These are phyloP conservation scores for Effrenium voratum DNA, from an alignment of 73 alveolate genomes.

Conservation along the genomic window DNA sequence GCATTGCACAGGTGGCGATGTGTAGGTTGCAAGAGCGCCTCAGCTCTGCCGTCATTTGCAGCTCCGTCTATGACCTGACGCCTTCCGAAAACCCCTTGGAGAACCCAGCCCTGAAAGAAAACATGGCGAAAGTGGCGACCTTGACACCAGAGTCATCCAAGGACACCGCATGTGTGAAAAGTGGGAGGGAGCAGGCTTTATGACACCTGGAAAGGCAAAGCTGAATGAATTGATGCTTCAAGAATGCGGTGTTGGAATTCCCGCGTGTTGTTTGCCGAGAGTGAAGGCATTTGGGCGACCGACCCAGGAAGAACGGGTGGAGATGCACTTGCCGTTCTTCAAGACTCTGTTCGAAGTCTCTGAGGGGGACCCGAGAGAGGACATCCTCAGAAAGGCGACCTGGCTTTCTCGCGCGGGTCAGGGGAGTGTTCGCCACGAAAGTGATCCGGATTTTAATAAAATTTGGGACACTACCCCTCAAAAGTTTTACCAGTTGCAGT, in stretches of 20 bases:
- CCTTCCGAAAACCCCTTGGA: slow-evolving; percentile 40
- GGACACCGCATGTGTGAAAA: no score
- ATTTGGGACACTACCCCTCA: no score
- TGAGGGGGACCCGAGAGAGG: slow-evolving; percentile 47
- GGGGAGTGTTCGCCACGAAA: no score
- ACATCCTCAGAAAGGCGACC: not conserved
- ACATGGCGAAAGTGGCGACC: slow-evolving; percentile 28
- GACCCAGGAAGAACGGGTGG: slow-evolving; percentile 9
- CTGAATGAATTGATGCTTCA: no score
- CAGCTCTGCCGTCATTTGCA: slow-evolving; percentile 26
- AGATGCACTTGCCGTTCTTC: not conserved
- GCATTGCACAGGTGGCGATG: slow-evolving; percentile 33
- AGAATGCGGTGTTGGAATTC: no score
- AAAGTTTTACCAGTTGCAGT: no score
- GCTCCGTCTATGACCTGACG: slow-evolving; percentile 12
- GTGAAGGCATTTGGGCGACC: no score
- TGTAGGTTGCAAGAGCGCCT: slow-evolving; percentile 48
- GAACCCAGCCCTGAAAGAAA: slow-evolving; percentile 39
- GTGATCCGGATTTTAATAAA: no score
- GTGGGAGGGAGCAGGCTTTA: no score
- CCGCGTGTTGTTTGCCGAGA: no score
- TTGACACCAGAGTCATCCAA: slow-evolving; percentile 37
- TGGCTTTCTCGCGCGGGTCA: no score
- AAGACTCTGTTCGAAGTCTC: slow-evolving; percentile 2
- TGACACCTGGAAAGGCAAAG: no score